Conservation (phyloP, 257 asterid species). For the Jaltomata sinuosa region DNA sequence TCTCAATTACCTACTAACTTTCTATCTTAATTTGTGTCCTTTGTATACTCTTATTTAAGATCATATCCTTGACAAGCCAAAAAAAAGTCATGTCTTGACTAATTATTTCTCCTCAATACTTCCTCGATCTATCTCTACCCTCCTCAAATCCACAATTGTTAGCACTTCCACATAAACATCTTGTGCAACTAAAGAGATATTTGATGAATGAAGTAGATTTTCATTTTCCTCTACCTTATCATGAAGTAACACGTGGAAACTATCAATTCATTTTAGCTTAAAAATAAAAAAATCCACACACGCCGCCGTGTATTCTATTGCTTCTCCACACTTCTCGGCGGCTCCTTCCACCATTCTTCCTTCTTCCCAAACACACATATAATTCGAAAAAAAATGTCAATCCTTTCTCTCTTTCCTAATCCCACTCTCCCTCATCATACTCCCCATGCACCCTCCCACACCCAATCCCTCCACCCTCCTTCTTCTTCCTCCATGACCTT, state of each 20-base stretch:
- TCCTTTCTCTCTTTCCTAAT: constrained; percentile 2
- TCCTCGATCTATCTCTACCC: not conserved
- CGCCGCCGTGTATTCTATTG: not conserved
- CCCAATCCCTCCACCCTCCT: constrained; percentile 21
- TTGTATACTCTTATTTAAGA: no score
- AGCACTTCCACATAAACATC: not conserved
- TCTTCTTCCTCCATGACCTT: constrained; percentile 40
- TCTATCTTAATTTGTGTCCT: no score
- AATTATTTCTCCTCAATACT: not conserved
- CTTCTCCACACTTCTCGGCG: constrained; percentile 30
- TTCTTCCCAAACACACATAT: not conserved
- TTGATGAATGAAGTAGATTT: not conserved
- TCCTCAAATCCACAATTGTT: no score
- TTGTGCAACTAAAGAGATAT: not conserved
- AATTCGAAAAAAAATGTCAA: constrained; percentile 31
- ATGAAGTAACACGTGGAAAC: constrained; percentile 23
- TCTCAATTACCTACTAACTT: no score
- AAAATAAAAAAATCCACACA: not conserved
- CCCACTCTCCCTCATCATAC: constrained; percentile 21
- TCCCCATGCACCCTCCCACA: constrained; percentile 43
- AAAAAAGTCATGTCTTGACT: no score
- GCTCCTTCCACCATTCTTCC: constrained; percentile 36
- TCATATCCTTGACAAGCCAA: no score
- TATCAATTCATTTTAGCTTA: not conserved
- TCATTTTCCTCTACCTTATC: not conserved